phyloP scores from a whole-genome alignment of 352 stramenopile species.

The Globisporangium lucens region DNA sequence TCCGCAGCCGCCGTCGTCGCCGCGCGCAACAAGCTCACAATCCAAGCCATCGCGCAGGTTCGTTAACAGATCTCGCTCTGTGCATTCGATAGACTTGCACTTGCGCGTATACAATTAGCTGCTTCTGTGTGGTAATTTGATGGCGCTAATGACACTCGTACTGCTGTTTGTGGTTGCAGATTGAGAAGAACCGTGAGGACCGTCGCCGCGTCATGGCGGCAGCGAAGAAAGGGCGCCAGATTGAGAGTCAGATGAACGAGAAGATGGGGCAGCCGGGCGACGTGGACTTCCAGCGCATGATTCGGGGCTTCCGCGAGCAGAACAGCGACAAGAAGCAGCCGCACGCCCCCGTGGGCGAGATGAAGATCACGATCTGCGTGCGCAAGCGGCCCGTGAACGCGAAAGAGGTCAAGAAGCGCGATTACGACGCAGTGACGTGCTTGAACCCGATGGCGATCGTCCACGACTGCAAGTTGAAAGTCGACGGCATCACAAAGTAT shows the following conservation, averaged over 20 bases:
- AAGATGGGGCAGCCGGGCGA: constrained; percentile 79
- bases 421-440: constrained; percentile 96
- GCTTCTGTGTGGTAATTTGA: background rate
- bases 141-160: background rate
- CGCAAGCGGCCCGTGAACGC: constrained; percentile 94
- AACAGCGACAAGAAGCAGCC: constrained; percentile 51
- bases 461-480: constrained; percentile 97
- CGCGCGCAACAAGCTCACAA: constrained; percentile 49
- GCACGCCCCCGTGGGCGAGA: constrained; percentile 51
- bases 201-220: constrained; percentile 80
- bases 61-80: background rate
- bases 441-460: constrained; percentile 93
- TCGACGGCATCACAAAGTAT: constrained; percentile 99
- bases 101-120: background rate
- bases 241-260: constrained; percentile 81
- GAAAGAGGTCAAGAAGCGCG: constrained; percentile 87
- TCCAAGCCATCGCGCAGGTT: constrained; percentile 64
- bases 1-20: constrained; percentile 17
- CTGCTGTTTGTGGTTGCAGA: constrained; percentile 26
- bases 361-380: constrained; percentile 95
- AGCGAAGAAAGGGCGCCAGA: constrained; percentile 82
- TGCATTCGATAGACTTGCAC: background rate
- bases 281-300: constrained; percentile 92
- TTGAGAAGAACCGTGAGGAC: constrained; percentile 85
- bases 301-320: constrained; percentile 80